Percentiles rank a stretch among this genome's conserved stretches.
phyloP scores from a whole-genome alignment of 176 grass and related monocot genomes.

The Carex parvula region DNA sequence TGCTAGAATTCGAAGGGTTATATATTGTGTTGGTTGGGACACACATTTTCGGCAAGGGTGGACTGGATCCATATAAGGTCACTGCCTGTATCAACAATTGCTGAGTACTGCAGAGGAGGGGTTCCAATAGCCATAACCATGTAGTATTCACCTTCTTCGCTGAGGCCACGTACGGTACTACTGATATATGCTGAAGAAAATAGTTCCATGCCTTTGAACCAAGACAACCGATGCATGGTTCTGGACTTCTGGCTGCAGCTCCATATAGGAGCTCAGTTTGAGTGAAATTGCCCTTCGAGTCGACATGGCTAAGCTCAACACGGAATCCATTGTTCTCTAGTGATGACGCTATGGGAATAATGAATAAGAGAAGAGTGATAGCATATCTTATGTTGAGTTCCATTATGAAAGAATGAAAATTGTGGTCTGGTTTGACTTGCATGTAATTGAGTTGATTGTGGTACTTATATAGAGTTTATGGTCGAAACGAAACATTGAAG shows the following conservation, averaged over 20 bases:
- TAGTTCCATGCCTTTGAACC: constrained; percentile 25
- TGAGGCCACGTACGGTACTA: background rate
- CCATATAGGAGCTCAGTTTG: constrained; percentile 38
- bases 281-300: constrained; percentile 36
- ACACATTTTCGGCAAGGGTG: constrained; percentile 46
- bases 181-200: constrained; percentile 25
- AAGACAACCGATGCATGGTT: constrained; percentile 31
- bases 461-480: background rate
- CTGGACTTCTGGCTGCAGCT: constrained; percentile 43
- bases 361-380: background rate
- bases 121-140: constrained; percentile 69
- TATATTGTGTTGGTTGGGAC: constrained; percentile 42
- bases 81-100: constrained; percentile 60
- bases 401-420: background rate
- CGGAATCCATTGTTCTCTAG: constrained; percentile 32
- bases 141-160: constrained; percentile 47
- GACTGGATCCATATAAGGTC: constrained; percentile 72
- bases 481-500: no score
- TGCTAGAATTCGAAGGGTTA: constrained; percentile 49
- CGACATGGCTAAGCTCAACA: constrained; percentile 47
- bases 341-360: background rate
- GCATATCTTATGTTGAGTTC: background rate
- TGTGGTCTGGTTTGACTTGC: background rate
- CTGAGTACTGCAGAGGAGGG: constrained; percentile 42
- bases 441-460: background rate